Evolutionary conservation across 106 monocot species (phyloP), one percentile per base, ranked within the genome.

Genomic region (Dioscorea dumetorum): DNA sequence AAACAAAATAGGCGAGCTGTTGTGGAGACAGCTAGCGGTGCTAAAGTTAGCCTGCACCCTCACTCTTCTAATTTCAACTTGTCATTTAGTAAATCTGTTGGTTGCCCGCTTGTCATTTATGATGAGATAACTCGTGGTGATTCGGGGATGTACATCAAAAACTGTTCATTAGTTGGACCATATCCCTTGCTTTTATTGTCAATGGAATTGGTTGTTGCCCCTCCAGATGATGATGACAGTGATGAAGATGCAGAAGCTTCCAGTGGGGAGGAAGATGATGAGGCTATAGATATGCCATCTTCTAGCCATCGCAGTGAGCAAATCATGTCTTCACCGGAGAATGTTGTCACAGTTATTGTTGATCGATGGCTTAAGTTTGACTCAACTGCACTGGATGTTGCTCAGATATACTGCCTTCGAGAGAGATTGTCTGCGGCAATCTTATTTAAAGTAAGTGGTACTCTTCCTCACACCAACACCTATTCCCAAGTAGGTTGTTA

Each of bases 121-220:
- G 99, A 99, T 85, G 93, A 99, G 81, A 87, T 99, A 70, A 93
- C 85, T 4, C 86, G 87, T 64, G 84, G 84, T 4, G 99, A 99
- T 69, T 77, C 84, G 4, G 84, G 85, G 18, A 78, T 93, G 81
- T 90, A 76, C 67, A 85, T 99, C 31, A 93, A 74, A 72, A 83
- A 80, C 50, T 78, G 71, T 66, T 87, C 99, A 50, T 49, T 93
- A 31, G 90, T 85, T 67, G 77, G 90, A 7, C 87, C 87, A 22
- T 90, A 79, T 72, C 81, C 99, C 21, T 72, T 99, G 49, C 62
- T 93, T 12, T 77, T 99, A 23, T 72, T 99, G 60, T 76, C 92
- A 18, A 74, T 65, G 49, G 99, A 99, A 61, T 85, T 99, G 74
- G 84, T 79, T 49, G 99, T 99, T 87, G 93, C 84, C 51, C 97